A percentile compares a stretch with the other conserved stretches of the same genome.
Evolutionary conservation across 306 rosid genomes (phyloP).

Genomic region (Acacia crassicarpa): DNA sequence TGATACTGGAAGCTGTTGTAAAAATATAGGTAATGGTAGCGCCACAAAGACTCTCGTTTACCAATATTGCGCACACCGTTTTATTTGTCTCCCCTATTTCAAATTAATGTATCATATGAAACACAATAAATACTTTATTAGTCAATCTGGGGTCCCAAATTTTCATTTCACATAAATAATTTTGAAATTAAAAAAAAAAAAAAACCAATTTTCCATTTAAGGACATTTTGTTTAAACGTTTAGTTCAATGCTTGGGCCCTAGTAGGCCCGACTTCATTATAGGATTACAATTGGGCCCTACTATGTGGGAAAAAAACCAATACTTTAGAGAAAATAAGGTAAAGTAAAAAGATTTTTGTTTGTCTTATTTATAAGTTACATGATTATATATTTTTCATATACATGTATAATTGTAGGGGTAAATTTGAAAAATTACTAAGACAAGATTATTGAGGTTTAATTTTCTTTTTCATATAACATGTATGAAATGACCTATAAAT

Average conservation of each 20-base stretch:
- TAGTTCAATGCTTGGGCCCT: not conserved
- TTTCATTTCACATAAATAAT: not conserved
- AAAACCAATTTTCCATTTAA: too few relatives aligned
- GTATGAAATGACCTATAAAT: too few relatives aligned
- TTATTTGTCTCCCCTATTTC: not conserved
- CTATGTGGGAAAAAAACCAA: too few relatives aligned
- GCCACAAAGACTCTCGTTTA: not conserved
- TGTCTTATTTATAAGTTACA: too few relatives aligned
- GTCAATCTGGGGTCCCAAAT: not conserved
- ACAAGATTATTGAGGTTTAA: too few relatives aligned
- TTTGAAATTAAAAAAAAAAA: not conserved
- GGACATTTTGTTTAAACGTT: not conserved
- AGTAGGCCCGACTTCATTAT: not conserved
- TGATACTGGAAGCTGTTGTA: conserved; percentile 2
- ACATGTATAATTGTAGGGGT: too few relatives aligned
- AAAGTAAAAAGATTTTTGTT: too few relatives aligned
- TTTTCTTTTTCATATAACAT: too few relatives aligned
- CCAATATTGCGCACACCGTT: not conserved
- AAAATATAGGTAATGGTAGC: not conserved
- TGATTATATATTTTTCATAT: too few relatives aligned
- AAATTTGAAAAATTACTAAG: too few relatives aligned
- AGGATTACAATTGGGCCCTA: not conserved
- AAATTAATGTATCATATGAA: not conserved
- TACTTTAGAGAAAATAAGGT: too few relatives aligned
- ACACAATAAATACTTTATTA: not conserved